phyloP scores from a whole-genome alignment of 2,329 filamentous ascomycete species.

The Mycosphaerelloides madeirae region DNA sequence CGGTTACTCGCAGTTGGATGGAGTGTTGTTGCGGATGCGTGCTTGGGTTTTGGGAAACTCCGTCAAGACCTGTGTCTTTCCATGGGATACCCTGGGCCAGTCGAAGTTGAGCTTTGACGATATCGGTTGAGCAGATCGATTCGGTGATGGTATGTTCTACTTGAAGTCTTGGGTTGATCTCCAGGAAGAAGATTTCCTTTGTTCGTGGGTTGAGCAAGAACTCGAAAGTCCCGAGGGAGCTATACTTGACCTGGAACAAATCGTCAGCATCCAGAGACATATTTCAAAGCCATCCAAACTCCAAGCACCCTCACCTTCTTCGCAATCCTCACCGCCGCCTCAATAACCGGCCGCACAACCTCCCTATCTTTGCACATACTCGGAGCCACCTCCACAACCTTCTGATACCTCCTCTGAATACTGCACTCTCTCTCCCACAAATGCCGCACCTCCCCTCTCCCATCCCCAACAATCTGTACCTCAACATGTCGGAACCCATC shows the following conservation, averaged over 20 bases:
- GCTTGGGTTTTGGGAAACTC: slow-evolving; percentile 30
- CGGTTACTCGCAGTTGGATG: slow-evolving; percentile 55
- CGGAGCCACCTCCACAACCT: slow-evolving; percentile 57
- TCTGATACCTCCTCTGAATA: slow-evolving; percentile 57
- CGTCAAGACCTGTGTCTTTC: slow-evolving; percentile 23
- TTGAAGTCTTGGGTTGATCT: slow-evolving; percentile 58
- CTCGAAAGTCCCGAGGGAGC: slow-evolving; percentile 60
- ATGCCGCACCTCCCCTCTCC: slow-evolving; percentile 48
- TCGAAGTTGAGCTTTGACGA: slow-evolving; percentile 53
- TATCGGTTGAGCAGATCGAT: slow-evolving; percentile 49
- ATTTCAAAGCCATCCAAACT: background rate
- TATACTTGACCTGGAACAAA: slow-evolving; percentile 46
- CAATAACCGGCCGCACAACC: slow-evolving; percentile 48
- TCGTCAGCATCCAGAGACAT: slow-evolving; percentile 1
- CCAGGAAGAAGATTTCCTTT: slow-evolving; percentile 54
- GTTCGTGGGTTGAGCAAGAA: slow-evolving; percentile 53
- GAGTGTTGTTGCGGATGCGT: slow-evolving; percentile 41
- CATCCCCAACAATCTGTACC: slow-evolving; percentile 57
- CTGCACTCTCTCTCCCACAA: slow-evolving; percentile 59
- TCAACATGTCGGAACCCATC: slow-evolving; percentile 59
- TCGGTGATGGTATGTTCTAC: slow-evolving; percentile 62
- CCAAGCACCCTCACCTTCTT: slow-evolving; percentile 33
- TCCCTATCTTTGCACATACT: slow-evolving; percentile 45
- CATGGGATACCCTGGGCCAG: slow-evolving; percentile 50
- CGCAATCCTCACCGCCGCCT: slow-evolving; percentile 52